phyloP scores from a whole-genome alignment of 768 basidiomycete genomes.

The Rhizopogon vesiculosus region DNA sequence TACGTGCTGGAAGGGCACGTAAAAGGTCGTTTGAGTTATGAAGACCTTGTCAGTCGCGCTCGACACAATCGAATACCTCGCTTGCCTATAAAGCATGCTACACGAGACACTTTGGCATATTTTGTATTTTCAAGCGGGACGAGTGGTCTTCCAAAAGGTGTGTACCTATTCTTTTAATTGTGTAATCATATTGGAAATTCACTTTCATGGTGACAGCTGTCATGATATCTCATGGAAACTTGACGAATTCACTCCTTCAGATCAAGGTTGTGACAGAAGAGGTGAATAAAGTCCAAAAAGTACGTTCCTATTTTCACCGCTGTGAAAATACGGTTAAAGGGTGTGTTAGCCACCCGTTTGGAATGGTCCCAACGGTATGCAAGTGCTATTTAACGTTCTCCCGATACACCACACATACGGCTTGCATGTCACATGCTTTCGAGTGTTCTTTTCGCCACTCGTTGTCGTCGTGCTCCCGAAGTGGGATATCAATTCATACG shows the following conservation, averaged over 20 bases:
- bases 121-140: constrained; percentile 77
- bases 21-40: constrained; percentile 38
- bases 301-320: constrained; percentile 19
- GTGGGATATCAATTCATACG: constrained; percentile 52
- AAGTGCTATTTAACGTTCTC: constrained; percentile 51
- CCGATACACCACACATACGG: constrained; percentile 70
- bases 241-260: constrained; percentile 43
- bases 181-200: constrained; percentile 1
- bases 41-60: constrained; percentile 38
- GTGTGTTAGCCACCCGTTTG: constrained; percentile 32
- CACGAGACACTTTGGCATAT: constrained; percentile 57
- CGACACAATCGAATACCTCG: constrained; percentile 33
- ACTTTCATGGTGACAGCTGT: constrained; percentile 38
- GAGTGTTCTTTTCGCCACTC: constrained; percentile 37
- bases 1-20: constrained; percentile 42
- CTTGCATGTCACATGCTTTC: constrained; percentile 49
- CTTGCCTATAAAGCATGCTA: constrained; percentile 40
- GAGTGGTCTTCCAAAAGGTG: constrained; percentile 72
- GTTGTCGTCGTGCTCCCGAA: constrained; percentile 53
- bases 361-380: constrained; percentile 38
- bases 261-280: constrained; percentile 24
- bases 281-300: constrained; percentile 31
- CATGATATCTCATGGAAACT: constrained; percentile 70
- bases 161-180: neutral
- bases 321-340: neutral